A percentile compares a stretch with the other conserved stretches of the same genome.
These are phyloP conservation scores for Pyrus hybrid DNA, from an alignment of 331 rosid genomes.

Conservation along the genomic window DNA sequence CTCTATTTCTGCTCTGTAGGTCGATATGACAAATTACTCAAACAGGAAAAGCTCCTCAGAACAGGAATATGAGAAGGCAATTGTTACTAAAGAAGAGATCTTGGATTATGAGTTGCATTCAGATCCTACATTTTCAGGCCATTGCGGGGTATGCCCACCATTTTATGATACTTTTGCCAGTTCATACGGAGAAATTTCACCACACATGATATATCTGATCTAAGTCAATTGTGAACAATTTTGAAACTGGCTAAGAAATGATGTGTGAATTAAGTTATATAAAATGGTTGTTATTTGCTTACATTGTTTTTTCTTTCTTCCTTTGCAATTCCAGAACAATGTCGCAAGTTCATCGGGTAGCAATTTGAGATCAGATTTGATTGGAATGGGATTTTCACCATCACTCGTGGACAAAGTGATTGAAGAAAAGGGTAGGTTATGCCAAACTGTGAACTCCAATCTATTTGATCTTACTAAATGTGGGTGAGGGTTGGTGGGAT, in stretches of 20 bases:
- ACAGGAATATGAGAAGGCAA: slow-evolving; percentile 23
- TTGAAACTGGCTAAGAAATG: not conserved
- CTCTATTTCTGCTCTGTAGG: slow-evolving; percentile 26
- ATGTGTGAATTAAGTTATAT: not conserved
- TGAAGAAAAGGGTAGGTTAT: slow-evolving; percentile 63
- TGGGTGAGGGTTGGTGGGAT: not conserved
- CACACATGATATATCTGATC: not conserved
- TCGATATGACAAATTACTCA: slow-evolving; percentile 30
- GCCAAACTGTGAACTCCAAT: slow-evolving; percentile 5
- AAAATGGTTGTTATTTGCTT: not conserved
- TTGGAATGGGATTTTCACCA: slow-evolving; percentile 85
- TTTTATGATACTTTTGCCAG: not conserved
- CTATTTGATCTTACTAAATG: not conserved
- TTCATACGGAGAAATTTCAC: not conserved
- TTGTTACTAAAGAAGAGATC: slow-evolving; percentile 57
- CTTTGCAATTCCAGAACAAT: slow-evolving; percentile 36
- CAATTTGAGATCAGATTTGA: slow-evolving; percentile 47
- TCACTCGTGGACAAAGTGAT: slow-evolving; percentile 71
- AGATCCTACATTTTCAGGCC: slow-evolving; percentile 25
- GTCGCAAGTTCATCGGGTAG: slow-evolving; percentile 77
- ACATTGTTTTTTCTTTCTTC: slow-evolving; percentile 2
- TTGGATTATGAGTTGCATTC: slow-evolving; percentile 47
- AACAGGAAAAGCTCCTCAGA: slow-evolving; percentile 15
- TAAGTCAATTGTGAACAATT: not conserved
- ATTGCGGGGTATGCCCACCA: slow-evolving; percentile 43